Evolutionary conservation across 768 basidiomycete species (phyloP), one percentile per base, ranked within the genome.

Genomic region (Brasilioporus rufonigricans): DNA sequence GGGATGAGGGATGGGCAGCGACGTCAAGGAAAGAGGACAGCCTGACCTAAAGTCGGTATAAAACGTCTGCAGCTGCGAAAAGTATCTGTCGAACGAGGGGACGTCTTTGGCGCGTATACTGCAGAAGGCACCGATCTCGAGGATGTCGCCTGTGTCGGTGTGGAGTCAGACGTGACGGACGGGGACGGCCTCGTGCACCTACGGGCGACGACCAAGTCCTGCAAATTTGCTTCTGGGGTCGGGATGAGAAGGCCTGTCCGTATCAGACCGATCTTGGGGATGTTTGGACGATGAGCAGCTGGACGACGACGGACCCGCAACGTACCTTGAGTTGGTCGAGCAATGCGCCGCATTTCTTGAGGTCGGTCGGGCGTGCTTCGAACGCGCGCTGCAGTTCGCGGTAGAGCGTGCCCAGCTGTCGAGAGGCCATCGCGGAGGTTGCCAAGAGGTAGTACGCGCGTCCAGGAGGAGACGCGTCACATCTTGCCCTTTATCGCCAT

Each of bases 41-140:
- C 10, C 46, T n/a, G 55, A 87, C 91, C 83, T 81, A 70, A 86
- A 89, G 71, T 94, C 91, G 45, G 85, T 85, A 75, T 96, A 97
- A 76, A 92, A 96, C 0, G 87, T 85, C 62, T 90, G 86, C 5
- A 97, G 79, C 72, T 96, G 92, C 16, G 91, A 86, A 69, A 95
- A 93, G 71, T 97, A 98, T 60, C 95, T 84, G 72, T 96, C 92
- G 68, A 98, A 99, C 1, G 92, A 89, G 50, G 94, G 89, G 21
- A 95, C 83, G 69, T 96, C 92, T 66, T 83, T 84, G 59, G 86
- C 81, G 36, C 93, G 83, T 70, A 98, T 89, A 58, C 95, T 93
- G 79, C 91, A 90, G 76, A 95, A 87, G 18, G 94, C 93, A 50
- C 94, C 96, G 62, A 98, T 87, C 77, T 98, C 96, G 55, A 99